Base-by-base conservation (phyloP, 2,329 filamentous ascomycete species). In the Elsinoe fawcettii region DNA sequence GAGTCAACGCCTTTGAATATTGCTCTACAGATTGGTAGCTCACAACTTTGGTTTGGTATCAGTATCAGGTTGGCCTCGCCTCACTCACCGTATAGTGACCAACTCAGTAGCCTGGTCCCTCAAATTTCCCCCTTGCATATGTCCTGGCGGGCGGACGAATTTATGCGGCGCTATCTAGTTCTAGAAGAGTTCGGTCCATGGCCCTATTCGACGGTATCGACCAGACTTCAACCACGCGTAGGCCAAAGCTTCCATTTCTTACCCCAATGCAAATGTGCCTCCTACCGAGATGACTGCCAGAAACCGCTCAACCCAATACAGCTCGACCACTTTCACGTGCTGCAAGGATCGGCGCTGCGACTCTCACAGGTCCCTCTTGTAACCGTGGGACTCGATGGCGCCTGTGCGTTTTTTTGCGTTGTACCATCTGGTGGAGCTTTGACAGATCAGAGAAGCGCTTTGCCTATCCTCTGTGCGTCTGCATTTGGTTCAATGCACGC, bases 401-500 rank as follows among this genome's bases (percentile, higher is more conserved):
- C 53, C 36, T 30, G 36, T 55, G 36, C 53, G 37, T 55, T 34
- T 27, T 44, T 46, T 20, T 20, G 12, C 34, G 34, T 37, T n/a
- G 49, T 55, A 43, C 53, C 23, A 55, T 53, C 32, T 34, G 32
- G 49, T 55, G 53, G 53, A 55, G 53, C 53, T 55, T 36, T 43
- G 53, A 32, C 53, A 55, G 53, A 55, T 56, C 54, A 56, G 37
- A 56, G n/a, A n/a, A n/a, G 54, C 54, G 22, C 43, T 44, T 47
- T 56, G 54, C 54, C 54, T 53, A 37, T 25, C 54, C 20, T 22
- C 30, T 47, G 54, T 46, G 37, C 54, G 30, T 56, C 41, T 46
- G 36, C 53, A 34, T 53, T 46, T 57, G 55, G 55, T 51, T 36
- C 47, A 43, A 43, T 55, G 56, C 56, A 58, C 56, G 56, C 56